Evolutionary conservation across 352 stramenopile genomes (phyloP), one percentile per base, ranked within the genome.

Genomic region (Thalassiosira mediterranea): DNA sequence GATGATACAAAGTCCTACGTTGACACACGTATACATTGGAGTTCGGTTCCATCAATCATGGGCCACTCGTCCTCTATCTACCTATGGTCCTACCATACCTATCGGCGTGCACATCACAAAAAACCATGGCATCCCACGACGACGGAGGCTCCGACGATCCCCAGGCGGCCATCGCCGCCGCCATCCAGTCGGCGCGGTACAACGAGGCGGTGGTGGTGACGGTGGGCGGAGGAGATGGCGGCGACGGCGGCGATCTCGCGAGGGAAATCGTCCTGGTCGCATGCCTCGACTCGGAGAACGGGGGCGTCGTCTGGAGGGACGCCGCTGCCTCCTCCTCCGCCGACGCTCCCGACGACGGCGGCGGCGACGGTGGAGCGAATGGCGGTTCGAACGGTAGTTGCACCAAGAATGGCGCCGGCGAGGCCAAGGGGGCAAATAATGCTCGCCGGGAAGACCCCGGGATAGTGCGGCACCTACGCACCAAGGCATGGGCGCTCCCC

Each of bases 401-500:
- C n/a, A n/a, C 28, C 42, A 25, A 32, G 4, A 0, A 25, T 21
- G 28, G 15, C 19, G 28, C 40, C 54, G 17, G 8, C 21, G 8
- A 15, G 3, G n/a, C 17, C n/a, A 19, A n/a, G 3, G 44, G 25
- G 25, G 13, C 31, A 29, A 48, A 70, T 25, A 11, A 32, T n/a
- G 47, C 5, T 32, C 47, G 7, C 23, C 28, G 34, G 8, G 52
- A 77, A 0, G 67, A 87, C 21, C 13, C 56, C 3, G 51, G 49
- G 25, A 73, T 89, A 13, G 19, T 79, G 8, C 67, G 76, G 15
- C 84, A 91, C 48, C 68, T 93, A 15, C 51, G 72, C 25, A 90
- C 87, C 1, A 93, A 93, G 57, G 61, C 47, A 69, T 93, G 87
- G 87, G 76, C 83, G 2, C 79, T 93, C 28, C 87, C 87, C 11